Conservation (phyloP, 75 land plant genomes). For the Selaginella tamariscina region DNA sequence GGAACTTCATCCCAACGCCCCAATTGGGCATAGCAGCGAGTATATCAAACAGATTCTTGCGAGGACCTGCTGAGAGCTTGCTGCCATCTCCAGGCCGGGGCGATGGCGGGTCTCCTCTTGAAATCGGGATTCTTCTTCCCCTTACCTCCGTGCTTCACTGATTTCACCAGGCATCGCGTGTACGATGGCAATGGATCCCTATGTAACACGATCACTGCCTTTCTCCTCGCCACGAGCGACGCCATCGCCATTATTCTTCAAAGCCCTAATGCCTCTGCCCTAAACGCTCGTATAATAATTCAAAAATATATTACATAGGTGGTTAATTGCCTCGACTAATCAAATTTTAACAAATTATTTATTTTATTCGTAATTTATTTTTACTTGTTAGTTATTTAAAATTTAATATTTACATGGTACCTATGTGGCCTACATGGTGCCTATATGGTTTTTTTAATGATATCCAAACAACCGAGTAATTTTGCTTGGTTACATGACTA, state of each 20-base stretch:
- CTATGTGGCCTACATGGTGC: too few species aligned
- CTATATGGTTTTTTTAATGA: too few species aligned
- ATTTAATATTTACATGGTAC: too few species aligned
- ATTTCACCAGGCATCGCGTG: background rate
- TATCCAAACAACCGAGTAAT: too few species aligned
- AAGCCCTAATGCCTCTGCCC: too few species aligned
- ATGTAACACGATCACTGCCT: background rate
- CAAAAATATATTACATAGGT: too few species aligned
- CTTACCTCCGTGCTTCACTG: background rate
- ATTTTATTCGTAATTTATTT: too few species aligned
- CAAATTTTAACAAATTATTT: too few species aligned
- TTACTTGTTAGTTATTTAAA: too few species aligned
- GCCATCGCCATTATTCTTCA: background rate
- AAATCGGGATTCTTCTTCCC: constrained; percentile 1
- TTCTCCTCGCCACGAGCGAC: background rate
- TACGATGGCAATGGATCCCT: background rate
- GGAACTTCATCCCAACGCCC: background rate
- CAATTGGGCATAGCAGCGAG: background rate
- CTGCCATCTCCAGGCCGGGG: background rate
- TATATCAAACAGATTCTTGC: background rate
- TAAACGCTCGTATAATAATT: too few species aligned
- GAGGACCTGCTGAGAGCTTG: background rate
- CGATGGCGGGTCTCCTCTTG: background rate
- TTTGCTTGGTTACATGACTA: too few species aligned
- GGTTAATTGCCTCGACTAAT: too few species aligned